These are phyloP conservation scores for Atkinsonella hypoxylon DNA, from an alignment of 2,329 filamentous ascomycete species.

Conservation along the genomic window DNA sequence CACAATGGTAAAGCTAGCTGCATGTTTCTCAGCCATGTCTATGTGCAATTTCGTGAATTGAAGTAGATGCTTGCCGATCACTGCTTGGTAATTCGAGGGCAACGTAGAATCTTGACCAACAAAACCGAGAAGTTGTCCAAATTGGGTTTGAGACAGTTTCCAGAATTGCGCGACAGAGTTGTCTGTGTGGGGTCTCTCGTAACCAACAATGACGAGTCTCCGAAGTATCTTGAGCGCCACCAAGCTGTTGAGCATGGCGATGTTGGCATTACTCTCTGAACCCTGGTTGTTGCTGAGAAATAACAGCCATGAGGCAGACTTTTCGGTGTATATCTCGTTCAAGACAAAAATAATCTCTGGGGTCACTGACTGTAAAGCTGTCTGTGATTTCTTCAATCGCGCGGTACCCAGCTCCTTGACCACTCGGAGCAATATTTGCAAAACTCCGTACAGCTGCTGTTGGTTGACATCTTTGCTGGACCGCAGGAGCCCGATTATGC, in stretches of 20 bases:
- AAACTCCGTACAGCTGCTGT: constrained; percentile 55
- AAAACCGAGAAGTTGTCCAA: constrained; percentile 61
- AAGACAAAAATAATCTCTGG: constrained; percentile 78
- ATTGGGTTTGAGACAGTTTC: constrained; percentile 64
- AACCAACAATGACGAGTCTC: constrained; percentile 68
- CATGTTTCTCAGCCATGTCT: constrained; percentile 68
- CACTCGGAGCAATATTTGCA: constrained; percentile 71
- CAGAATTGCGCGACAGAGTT: constrained; percentile 69
- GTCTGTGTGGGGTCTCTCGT: constrained; percentile 72
- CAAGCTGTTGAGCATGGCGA: constrained; percentile 65
- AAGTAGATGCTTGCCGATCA: constrained; percentile 75
- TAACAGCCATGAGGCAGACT: constrained; percentile 56
- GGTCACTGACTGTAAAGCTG: constrained; percentile 63
- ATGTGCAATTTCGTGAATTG: constrained; percentile 89
- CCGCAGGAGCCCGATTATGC: constrained; percentile 54
- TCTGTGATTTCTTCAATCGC: constrained; percentile 60
- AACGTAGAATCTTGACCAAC: constrained; percentile 44
- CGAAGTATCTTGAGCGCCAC: constrained; percentile 69
- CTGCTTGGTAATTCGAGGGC: constrained; percentile 40
- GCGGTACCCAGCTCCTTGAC: constrained; percentile 85
- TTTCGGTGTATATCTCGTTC: constrained; percentile 64
- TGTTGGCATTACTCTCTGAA: constrained; percentile 44
- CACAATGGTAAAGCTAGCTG: constrained; percentile 71
- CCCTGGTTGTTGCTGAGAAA: constrained; percentile 46
- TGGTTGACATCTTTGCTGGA: constrained; percentile 38